These are phyloP conservation scores for Termitomyces sp. DNA, from an alignment of 768 basidiomycete genomes.

Conservation along the genomic window DNA sequence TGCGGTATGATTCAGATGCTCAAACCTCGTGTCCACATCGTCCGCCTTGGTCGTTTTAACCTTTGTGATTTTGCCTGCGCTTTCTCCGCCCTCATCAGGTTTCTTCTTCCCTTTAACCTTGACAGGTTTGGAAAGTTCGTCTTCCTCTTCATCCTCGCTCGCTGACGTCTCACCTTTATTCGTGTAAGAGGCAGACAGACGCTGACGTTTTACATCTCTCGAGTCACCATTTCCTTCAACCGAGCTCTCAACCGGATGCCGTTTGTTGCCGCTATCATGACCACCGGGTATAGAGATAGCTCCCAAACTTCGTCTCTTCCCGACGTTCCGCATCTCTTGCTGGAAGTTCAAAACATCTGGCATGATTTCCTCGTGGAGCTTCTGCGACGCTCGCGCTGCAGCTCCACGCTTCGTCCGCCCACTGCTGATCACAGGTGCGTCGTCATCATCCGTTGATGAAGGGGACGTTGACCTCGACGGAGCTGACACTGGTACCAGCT, in stretches of 20 bases:
- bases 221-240: conserved; percentile 8
- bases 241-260: conserved; percentile 3
- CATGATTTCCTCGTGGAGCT: conserved; percentile 65
- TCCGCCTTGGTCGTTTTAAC: conserved; percentile 15
- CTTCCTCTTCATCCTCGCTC: conserved; percentile 9
- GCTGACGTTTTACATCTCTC: conserved; percentile 7
- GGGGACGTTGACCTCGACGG: conserved; percentile 6
- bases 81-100: conserved; percentile 8
- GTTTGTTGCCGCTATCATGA: conserved; percentile 10
- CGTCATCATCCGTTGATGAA: conserved; percentile 7
- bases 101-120: conserved; percentile 21
- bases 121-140: conserved; percentile 8
- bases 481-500: neutral
- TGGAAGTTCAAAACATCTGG: conserved; percentile 71
- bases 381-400: conserved; percentile 41
- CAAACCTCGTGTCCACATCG: conserved; percentile 12
- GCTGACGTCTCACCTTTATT: conserved; percentile 13
- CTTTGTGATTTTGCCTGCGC: conserved; percentile 5
- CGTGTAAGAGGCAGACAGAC: conserved; percentile 6
- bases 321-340: conserved; percentile 52
- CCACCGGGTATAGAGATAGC: conserved; percentile 16
- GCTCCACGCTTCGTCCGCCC: conserved; percentile 31
- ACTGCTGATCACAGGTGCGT: conserved; percentile 7
- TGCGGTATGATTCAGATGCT: neutral
- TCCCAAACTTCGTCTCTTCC: conserved; percentile 28